Evolutionary conservation across 2,329 filamentous ascomycete species (phyloP).

Genomic region (Tolypocladium paradoxum): DNA sequence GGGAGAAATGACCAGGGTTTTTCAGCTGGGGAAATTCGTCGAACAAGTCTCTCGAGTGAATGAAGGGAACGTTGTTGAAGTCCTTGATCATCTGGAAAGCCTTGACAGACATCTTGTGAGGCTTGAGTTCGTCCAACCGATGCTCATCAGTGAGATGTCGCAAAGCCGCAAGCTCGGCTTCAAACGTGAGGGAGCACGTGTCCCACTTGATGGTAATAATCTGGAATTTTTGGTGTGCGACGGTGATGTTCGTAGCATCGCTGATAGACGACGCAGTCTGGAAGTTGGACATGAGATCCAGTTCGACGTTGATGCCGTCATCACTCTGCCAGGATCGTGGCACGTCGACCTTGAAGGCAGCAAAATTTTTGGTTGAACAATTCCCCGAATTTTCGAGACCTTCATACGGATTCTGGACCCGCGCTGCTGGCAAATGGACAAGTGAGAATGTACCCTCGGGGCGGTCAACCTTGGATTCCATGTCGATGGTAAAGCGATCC

Average conservation of each 20-base stretch:
- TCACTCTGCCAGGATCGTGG: constrained; percentile 16
- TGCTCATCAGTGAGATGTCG: constrained; percentile 12
- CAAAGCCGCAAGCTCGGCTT: constrained; percentile 21
- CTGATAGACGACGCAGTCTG: constrained; percentile 39
- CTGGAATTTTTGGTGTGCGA: constrained; percentile 9
- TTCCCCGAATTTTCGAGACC: constrained; percentile 3
- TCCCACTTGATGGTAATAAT: constrained; percentile 18
- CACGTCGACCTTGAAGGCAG: constrained; percentile 23
- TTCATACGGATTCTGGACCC: constrained; percentile 22
- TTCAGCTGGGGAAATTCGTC: constrained; percentile 20
- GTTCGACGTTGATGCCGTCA: constrained; percentile 11
- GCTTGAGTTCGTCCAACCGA: constrained; percentile 7
- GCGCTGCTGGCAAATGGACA: constrained; percentile 11
- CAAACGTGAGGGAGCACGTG: constrained; percentile 14
- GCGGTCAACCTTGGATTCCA: constrained; percentile 11
- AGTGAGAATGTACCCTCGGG: constrained; percentile 13
- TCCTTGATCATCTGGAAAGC: constrained; percentile 23
- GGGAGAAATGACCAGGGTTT: constrained; percentile 10
- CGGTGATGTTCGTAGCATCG: constrained; percentile 6
- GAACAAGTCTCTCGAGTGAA: constrained; percentile 13
- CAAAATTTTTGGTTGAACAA: constrained; percentile 10
- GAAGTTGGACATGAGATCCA: constrained; percentile 53
- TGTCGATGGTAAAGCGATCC: constrained; percentile 17
- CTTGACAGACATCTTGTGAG: constrained; percentile 9
- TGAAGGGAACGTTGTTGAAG: constrained; percentile 12